Evolutionary conservation across 1,284 basidiomycete species (phyloP), one percentile per base, ranked within the genome.

Genomic region (Mycena sp.): DNA sequence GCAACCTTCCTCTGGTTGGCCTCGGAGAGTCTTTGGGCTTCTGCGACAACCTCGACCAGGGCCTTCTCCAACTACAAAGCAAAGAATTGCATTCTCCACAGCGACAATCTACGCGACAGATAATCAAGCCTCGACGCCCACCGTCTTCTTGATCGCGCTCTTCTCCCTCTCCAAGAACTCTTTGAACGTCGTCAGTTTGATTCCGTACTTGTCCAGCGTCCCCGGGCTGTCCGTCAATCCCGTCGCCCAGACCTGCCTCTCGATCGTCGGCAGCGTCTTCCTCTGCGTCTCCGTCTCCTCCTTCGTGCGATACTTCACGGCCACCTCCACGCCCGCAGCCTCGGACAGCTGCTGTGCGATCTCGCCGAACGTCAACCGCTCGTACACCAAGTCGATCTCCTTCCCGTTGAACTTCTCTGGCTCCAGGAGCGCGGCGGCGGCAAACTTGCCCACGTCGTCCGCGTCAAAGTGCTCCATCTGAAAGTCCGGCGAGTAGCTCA

Each of bases 111-210:
- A n/a, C n/a, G n/a, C n/a, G n/a, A n/a, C n/a, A n/a, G n/a, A n/a
- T n/a, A n/a, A n/a, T n/a, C n/a, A n/a, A n/a, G n/a, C n/a, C n/a
- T n/a, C n/a, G n/a, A n/a, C n/a, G n/a, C n/a, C n/a, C n/a, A n/a
- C n/a, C n/a, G 53, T 56, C 53, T 55, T 55, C n/a, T n/a, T 32
- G 9, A 61, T 49, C 2, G 53, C 61, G 49, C 3, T 45, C 57
- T 59, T 64, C 48, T 64, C 62, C 32, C 57, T 59, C 52, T 55
- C 46, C 45, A 59, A 23, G 43, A 64, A 64, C 52, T 64, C 62
- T 14, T 50, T 48, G 32, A 64, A 60, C 2, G 45, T 59, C 45
- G 62, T 60, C 25, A 64, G 25, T 10, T 23, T 28, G 19, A 64
- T 44, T 6, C 57, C 57, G 26, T 59, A 58, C 41, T 56, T 32